These are phyloP conservation scores for Sugiyamaella sp. DNA, from an alignment of 1,139 yeast species.

Conservation along the genomic window DNA sequence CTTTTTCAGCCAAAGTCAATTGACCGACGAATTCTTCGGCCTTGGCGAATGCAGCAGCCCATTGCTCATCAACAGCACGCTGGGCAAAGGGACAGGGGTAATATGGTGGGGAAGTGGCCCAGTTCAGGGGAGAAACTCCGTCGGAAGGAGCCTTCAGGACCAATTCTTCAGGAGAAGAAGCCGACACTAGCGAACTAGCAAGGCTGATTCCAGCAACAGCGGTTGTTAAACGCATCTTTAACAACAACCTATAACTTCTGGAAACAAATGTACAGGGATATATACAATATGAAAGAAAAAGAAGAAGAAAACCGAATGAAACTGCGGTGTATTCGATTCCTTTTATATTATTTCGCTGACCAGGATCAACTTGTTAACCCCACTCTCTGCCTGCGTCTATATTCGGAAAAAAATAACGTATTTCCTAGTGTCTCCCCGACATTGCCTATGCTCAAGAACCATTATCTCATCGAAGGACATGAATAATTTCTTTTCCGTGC, in stretches of 20 bases:
- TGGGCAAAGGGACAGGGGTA: constrained; percentile 34
- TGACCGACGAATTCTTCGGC: constrained; percentile 57
- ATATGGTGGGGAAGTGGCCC: constrained; percentile 30
- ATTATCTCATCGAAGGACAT: constrained; percentile 14
- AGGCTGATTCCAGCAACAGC: constrained; percentile 12
- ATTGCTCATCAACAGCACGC: constrained; percentile 42
- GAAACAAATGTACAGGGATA: neutral
- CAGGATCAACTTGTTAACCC: constrained; percentile 2
- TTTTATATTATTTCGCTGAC: constrained; percentile 5
- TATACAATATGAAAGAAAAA: neutral
- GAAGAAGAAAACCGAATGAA: neutral
- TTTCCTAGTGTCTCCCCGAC: constrained; percentile 2
- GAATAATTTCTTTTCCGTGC: constrained; percentile 1
- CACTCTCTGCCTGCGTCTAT: constrained; percentile 3
- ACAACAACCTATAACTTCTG: too few relatives aligned
- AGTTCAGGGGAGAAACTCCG: constrained; percentile 17
- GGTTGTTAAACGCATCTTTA: constrained; percentile 14
- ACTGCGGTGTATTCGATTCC: neutral
- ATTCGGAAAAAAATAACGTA: constrained; percentile 1
- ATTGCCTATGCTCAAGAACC: neutral
- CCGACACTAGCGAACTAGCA: constrained; percentile 9
- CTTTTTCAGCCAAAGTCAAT: constrained; percentile 61
- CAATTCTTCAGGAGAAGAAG: constrained; percentile 18
- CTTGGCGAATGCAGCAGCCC: constrained; percentile 60
- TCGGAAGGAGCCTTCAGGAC: constrained; percentile 6